These are phyloP conservation scores for Eimeria brunetti DNA, from an alignment of 169 alveolate species.

Conservation along the genomic window DNA sequence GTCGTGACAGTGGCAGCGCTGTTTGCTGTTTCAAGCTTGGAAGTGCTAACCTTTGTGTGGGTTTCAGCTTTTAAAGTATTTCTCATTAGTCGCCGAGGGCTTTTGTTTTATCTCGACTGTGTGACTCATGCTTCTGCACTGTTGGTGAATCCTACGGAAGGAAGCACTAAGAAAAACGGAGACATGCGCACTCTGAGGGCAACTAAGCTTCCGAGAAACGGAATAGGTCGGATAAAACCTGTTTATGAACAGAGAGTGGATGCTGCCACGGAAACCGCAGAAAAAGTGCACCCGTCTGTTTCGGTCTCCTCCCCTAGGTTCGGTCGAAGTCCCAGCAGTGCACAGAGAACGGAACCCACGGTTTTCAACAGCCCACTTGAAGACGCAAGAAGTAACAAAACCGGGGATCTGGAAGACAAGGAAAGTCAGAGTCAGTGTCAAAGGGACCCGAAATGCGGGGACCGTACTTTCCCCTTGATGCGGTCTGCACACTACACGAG, in stretches of 20 bases:
- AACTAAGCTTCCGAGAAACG: not conserved
- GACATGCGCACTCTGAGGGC: not conserved
- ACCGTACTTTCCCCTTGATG: no score
- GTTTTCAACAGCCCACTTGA: not conserved
- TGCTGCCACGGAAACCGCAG: not conserved
- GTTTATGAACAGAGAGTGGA: not conserved
- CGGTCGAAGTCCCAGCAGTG: not conserved
- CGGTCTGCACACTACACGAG: slow-evolving; percentile 11
- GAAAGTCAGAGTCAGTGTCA: not conserved
- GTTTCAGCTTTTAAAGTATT: slow-evolving; percentile 3
- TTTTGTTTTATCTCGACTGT: slow-evolving; percentile 35
- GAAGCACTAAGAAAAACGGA: not conserved
- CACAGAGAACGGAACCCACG: not conserved
- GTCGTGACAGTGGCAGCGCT: slow-evolving; percentile 36
- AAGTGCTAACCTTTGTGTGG: slow-evolving; percentile 4
- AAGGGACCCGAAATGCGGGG: not conserved
- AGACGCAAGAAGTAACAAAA: not conserved
- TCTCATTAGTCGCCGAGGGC: slow-evolving; percentile 4
- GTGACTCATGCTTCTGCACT: slow-evolving; percentile 33
- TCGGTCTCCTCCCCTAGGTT: not conserved
- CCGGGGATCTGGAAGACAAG: not conserved
- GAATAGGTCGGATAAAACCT: not conserved
- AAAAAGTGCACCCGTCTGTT: not conserved
- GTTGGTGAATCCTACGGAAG: not conserved
- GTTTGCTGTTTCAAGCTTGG: not conserved